phyloP scores from a whole-genome alignment of 495 filamentous ascomycete genomes.

The Pseudevernia furfuracea region DNA sequence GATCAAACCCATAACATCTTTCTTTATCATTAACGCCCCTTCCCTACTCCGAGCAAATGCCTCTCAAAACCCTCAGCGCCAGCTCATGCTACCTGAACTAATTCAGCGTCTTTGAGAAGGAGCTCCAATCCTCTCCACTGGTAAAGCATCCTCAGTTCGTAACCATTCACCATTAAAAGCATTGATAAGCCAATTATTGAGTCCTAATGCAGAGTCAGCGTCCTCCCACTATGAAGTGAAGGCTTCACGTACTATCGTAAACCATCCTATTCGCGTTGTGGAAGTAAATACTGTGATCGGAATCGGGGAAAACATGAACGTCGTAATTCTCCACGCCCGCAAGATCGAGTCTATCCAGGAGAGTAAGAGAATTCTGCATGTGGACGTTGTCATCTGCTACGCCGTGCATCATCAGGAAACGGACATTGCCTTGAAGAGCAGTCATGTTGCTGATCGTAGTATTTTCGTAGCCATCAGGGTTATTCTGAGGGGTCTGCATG shows the following conservation, averaged over 20 bases:
- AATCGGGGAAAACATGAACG: conserved; percentile 91
- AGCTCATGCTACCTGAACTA: background rate
- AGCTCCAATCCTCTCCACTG: conserved; percentile 33
- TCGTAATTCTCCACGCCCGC: conserved; percentile 88
- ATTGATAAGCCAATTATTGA: conserved; percentile 89
- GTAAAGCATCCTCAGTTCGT: conserved; percentile 60
- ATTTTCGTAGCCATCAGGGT: conserved; percentile 66
- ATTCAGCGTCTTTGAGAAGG: conserved; percentile 13
- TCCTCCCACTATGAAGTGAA: conserved; percentile 1
- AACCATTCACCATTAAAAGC: conserved; percentile 97
- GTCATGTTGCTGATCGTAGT: conserved; percentile 63
- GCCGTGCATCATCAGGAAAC: conserved; percentile 93
- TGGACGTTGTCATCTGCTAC: conserved; percentile 95
- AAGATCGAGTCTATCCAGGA: conserved; percentile 83
- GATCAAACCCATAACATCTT: background rate
- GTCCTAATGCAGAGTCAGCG: conserved; percentile 43
- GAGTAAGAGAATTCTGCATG: conserved; percentile 78
- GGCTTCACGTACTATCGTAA: conserved; percentile 71
- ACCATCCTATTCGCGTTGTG: conserved; percentile 90
- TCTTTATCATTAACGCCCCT: background rate
- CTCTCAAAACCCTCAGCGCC: background rate
- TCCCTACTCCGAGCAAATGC: background rate
- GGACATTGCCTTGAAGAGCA: conserved; percentile 62
- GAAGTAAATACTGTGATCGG: conserved; percentile 90
- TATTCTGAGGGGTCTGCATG: conserved; percentile 86